Conservation (phyloP, 495 filamentous ascomycete species). For the Apiosordaria backusii region DNA sequence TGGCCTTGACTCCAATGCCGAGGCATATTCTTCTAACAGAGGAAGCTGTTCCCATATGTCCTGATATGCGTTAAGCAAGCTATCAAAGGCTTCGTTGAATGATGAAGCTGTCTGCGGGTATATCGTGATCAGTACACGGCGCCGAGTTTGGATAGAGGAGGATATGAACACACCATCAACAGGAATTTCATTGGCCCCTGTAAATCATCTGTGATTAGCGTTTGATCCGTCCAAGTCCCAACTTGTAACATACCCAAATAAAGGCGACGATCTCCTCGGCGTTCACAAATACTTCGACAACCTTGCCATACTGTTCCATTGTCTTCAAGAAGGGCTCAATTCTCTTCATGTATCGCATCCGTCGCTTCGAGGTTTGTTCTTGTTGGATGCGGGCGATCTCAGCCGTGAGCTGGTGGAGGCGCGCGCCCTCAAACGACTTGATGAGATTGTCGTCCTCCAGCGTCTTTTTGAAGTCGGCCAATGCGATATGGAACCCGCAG, state of each 20-base stretch:
- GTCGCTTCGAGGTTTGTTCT: background rate
- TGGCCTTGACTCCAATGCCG: background rate
- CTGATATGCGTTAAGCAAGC: conserved; percentile 2
- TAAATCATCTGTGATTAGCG: conserved; percentile 9
- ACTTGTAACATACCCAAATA: conserved; percentile 38
- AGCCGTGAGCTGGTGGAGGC: background rate
- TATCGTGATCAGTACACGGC: background rate
- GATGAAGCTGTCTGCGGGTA: background rate
- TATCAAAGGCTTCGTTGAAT: background rate
- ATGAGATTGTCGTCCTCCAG: background rate
- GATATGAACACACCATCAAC: conserved; percentile 22
- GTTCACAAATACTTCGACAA: conserved; percentile 30
- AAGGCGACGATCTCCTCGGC: conserved; percentile 42
- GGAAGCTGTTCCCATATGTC: conserved; percentile 3
- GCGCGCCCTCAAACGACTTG: background rate
- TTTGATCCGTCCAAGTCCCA: conserved; percentile 32
- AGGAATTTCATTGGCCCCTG: conserved; percentile 12
- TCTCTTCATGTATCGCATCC: conserved; percentile 26
- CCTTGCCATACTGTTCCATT: conserved; percentile 38
- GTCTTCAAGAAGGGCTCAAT: conserved; percentile 38
- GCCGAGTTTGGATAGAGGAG: background rate
- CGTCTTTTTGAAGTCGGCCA: conserved; percentile 1
- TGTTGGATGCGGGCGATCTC: conserved; percentile 2
- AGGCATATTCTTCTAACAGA: background rate
- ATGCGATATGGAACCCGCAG: background rate